Base-by-base conservation (phyloP, 768 basidiomycete genomes). In the Trametes sanguinea region DNA sequence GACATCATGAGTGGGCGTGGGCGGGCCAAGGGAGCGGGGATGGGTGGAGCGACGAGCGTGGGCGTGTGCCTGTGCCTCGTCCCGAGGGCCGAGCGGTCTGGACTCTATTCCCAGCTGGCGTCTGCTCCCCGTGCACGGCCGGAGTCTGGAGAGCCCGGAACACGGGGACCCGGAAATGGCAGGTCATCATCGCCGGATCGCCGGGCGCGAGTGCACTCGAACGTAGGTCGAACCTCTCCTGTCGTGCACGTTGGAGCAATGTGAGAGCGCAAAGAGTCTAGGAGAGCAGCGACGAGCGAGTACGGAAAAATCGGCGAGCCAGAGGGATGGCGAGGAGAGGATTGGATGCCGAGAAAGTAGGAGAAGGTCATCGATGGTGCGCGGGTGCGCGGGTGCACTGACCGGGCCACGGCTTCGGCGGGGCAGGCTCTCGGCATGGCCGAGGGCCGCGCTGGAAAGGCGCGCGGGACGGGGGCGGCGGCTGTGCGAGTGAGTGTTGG, bases 41-140 rank as follows among this genome's bases (percentile, higher is more conserved):
- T 11, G 30, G 30, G 54, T 7, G 29, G 30, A 32, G 42, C 42
- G n/a, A 33, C 16, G 17, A 32, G 42, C 43, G 16, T 30, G 33
- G 30, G 54, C n/a, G 42, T 22, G 54, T 56, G 54, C 54, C 54
- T 56, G 54, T 56, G 54, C 54, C 54, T 56, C 54, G 45, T 39
- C 45, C 54, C 54, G 54, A 56, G 45, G 27, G 45, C 54, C 45
- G 54, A n/a, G 13, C 44, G 44, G 54, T 14, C 42, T 43, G 42
- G 10, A 43, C 39, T 39, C 8, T 39, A 39, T 13, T 43, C 42
- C 10, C 35, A 43, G n/a, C 42, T 43, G 42, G 42, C n/a, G 10
- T 14, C 42, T 43, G 9, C 10, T 8, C 39, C 39, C 45, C 45
- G 17, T 17, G 22, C 45, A 22, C 29, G 47, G 47, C 29, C 47